A percentile compares a stretch with the other conserved stretches of the same genome.
phyloP scores from a whole-genome alignment of 2,329 filamentous ascomycete genomes.

The Cladosporium sp. region DNA sequence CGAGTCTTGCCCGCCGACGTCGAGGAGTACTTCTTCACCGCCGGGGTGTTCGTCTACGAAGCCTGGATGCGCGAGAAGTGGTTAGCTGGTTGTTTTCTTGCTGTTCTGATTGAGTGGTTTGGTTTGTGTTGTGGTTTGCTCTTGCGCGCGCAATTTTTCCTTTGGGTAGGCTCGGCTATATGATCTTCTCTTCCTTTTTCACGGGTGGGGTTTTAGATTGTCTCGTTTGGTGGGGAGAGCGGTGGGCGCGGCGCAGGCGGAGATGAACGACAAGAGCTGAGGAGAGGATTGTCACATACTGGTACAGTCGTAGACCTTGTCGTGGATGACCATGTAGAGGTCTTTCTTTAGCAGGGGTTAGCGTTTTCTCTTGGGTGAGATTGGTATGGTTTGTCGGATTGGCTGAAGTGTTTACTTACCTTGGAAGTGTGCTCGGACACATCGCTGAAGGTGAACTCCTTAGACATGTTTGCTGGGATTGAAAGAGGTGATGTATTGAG shows the following conservation, averaged over 20 bases:
- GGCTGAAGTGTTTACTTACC: neutral
- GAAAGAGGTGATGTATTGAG: too few species aligned
- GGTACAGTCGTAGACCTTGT: slow-evolving; percentile 89
- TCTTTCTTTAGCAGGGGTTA: slow-evolving; percentile 66
- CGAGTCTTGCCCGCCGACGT: slow-evolving; percentile 91
- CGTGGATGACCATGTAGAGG: slow-evolving; percentile 85
- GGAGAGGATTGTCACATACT: slow-evolving; percentile 37
- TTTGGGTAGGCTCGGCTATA: too few species aligned
- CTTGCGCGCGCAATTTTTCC: neutral
- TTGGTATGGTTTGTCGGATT: neutral
- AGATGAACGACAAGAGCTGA: too few species aligned
- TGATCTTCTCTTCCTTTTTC: neutral
- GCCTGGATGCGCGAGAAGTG: slow-evolving; percentile 17
- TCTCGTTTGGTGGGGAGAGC: neutral
- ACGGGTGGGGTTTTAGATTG: neutral
- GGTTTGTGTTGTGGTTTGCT: too few species aligned
- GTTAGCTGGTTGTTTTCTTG: slow-evolving; percentile 2
- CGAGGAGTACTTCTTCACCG: slow-evolving; percentile 96
- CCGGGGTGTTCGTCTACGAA: slow-evolving; percentile 94
- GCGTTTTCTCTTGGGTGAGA: too few species aligned
- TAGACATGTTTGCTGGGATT: slow-evolving; percentile 42
- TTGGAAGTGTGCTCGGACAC: slow-evolving; percentile 73
- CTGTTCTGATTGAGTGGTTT: too few species aligned
- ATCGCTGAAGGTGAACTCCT: slow-evolving; percentile 71
- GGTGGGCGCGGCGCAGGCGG: too few species aligned